A percentile compares a stretch with the other conserved stretches of the same genome.
Conservation (phyloP, 305 asterid genomes). For the Nicotiana rustica region DNA sequence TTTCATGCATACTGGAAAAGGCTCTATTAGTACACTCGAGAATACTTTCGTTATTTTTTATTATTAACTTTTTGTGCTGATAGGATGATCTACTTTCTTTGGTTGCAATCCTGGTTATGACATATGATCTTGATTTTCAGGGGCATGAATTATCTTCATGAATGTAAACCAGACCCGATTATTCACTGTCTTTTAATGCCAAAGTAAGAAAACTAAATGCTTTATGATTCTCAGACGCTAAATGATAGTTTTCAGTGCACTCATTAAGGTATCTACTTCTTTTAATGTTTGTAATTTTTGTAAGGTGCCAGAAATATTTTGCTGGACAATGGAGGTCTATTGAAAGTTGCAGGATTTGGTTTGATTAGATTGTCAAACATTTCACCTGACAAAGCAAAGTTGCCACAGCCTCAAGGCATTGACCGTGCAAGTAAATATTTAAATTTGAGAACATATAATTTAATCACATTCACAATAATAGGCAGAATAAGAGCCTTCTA, state of each 20-base stretch:
- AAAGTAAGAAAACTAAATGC: slow-evolving; percentile 91
- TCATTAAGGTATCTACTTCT: slow-evolving; percentile 39
- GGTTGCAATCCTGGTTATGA: slow-evolving; percentile 36
- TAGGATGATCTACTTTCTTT: not conserved
- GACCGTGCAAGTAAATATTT: slow-evolving; percentile 80
- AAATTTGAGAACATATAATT: not conserved
- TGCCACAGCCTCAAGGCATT: slow-evolving; percentile 68
- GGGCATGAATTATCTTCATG: slow-evolving; percentile 99
- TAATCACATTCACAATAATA: not conserved
- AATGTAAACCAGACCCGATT: slow-evolving; percentile 94
- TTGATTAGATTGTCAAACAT: slow-evolving; percentile 64
- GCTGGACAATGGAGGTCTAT: slow-evolving; percentile 99
- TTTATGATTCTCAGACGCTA: slow-evolving; percentile 41
- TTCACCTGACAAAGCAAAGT: slow-evolving; percentile 83
- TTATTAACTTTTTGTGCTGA: not conserved
- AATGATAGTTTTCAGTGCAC: slow-evolving; percentile 18
- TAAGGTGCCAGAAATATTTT: slow-evolving; percentile 99
- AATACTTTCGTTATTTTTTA: not conserved
- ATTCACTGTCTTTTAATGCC: slow-evolving; percentile 95
- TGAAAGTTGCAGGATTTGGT: slow-evolving; percentile 96
- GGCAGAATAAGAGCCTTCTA: slow-evolving; percentile 7
- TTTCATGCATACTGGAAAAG: slow-evolving; percentile 27
- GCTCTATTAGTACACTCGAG: not conserved
- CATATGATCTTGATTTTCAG: slow-evolving; percentile 52
- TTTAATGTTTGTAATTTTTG: slow-evolving; percentile 73